A percentile compares a stretch with the other conserved stretches of the same genome.
These are phyloP conservation scores for Aspergillus sclerotialis DNA, from an alignment of 2,329 filamentous ascomycete genomes.

Conservation along the genomic window DNA sequence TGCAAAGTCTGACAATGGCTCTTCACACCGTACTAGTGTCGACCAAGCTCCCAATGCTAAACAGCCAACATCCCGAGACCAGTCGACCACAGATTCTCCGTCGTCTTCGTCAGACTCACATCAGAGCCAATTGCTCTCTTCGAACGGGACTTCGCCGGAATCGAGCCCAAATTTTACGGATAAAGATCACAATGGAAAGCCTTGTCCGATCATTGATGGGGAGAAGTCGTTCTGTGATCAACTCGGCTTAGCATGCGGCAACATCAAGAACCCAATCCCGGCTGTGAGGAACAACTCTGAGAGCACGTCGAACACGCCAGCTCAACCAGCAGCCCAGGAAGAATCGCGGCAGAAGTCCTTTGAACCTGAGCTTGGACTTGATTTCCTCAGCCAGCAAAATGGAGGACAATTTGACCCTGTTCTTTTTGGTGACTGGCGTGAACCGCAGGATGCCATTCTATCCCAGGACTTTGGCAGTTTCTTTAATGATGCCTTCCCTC, in stretches of 20 bases:
- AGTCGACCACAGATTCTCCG: slow-evolving; percentile 41
- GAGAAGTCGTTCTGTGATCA: slow-evolving; percentile 40
- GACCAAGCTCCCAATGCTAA: slow-evolving; percentile 15
- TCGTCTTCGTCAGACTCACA: slow-evolving; percentile 44
- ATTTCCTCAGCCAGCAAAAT: slow-evolving; percentile 74
- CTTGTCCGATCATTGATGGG: slow-evolving; percentile 30
- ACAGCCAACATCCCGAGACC: slow-evolving; percentile 15
- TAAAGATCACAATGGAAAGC: slow-evolving; percentile 22
- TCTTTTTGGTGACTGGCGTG: slow-evolving; percentile 85
- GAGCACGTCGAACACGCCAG: slow-evolving; percentile 22
- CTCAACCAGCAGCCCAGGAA: slow-evolving; percentile 8
- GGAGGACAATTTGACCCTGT: slow-evolving; percentile 84
- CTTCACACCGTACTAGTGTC: slow-evolving; percentile 3
- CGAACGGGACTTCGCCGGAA: slow-evolving; percentile 44
- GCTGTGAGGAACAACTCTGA: slow-evolving; percentile 27
- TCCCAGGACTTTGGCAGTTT: slow-evolving; percentile 64
- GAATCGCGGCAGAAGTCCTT: too few species aligned
- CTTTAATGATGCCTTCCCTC: slow-evolving; percentile 70
- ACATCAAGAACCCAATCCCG: slow-evolving; percentile 37
- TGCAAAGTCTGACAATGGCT: slow-evolving; percentile 3
- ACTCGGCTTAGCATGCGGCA: slow-evolving; percentile 40
- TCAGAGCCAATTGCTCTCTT: slow-evolving; percentile 36
- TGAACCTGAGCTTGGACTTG: slow-evolving; percentile 31
- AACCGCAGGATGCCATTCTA: slow-evolving; percentile 77
- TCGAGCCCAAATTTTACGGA: slow-evolving; percentile 34